A percentile compares a stretch with the other conserved stretches of the same genome.
These are phyloP conservation scores for Colletotrichum caudatum DNA, from an alignment of 2,329 filamentous ascomycete species.

Conservation along the genomic window DNA sequence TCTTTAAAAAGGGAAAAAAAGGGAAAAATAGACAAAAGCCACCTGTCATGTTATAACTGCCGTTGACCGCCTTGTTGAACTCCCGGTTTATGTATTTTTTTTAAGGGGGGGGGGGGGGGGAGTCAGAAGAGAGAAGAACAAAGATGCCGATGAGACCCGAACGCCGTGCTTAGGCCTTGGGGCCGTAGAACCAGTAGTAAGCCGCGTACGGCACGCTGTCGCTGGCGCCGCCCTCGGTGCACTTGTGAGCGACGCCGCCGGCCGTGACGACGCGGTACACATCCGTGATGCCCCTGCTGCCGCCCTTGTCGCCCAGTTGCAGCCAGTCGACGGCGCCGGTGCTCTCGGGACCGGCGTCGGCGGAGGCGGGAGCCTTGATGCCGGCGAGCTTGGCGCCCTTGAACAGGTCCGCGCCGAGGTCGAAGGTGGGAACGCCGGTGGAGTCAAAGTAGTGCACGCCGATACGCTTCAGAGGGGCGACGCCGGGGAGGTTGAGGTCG, in stretches of 20 bases:
- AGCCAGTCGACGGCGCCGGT: constrained; percentile 70
- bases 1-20: neutral
- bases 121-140: neutral
- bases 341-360: constrained; percentile 59
- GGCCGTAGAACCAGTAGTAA: constrained; percentile 70
- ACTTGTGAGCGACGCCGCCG: constrained; percentile 61
- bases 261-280: constrained; percentile 69
- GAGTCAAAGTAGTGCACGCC: constrained; percentile 77
- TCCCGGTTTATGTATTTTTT: neutral
- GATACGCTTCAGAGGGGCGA: constrained; percentile 57
- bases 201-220: constrained; percentile 68
- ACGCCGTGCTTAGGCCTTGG: constrained; percentile 18
- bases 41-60: neutral
- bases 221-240: constrained; percentile 52
- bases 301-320: constrained; percentile 57
- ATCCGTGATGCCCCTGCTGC: constrained; percentile 52
- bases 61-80: neutral
- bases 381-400: constrained; percentile 62
- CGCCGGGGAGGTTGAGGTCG: constrained; percentile 52
- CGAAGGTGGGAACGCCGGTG: constrained; percentile 68
- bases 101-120: too few species aligned
- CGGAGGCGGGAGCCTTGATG: constrained; percentile 63
- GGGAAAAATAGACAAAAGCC: neutral
- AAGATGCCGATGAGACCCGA: neutral
- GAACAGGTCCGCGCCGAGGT: constrained; percentile 60